These are phyloP conservation scores for Aphanomyces astaci DNA, from an alignment of 352 stramenopile genomes.

Conservation along the genomic window DNA sequence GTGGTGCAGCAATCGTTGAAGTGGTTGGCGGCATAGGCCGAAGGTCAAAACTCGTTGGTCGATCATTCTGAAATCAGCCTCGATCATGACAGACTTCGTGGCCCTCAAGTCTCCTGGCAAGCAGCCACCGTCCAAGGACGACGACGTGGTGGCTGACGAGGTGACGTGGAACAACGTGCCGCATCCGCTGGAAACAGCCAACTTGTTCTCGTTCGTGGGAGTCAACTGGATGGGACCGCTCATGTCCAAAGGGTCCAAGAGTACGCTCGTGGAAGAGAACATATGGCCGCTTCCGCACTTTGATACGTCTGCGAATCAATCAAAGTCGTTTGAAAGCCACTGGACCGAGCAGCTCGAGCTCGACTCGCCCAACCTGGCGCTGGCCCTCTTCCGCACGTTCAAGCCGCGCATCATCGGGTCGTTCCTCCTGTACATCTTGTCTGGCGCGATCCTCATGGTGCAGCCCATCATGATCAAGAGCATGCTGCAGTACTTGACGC, in stretches of 20 bases:
- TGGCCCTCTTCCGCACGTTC: constrained; percentile 40
- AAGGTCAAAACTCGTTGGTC: no score
- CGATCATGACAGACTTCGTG: constrained; percentile 3
- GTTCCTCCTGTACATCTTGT: constrained; percentile 32
- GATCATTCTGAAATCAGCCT: not conserved
- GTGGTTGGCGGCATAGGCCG: not conserved
- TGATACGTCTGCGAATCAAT: constrained; percentile 27
- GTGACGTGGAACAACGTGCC: not conserved
- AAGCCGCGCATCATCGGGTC: constrained; percentile 34
- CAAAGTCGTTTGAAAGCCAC: constrained; percentile 14
- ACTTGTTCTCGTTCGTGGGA: constrained; percentile 38
- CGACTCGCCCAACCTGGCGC: constrained; percentile 30
- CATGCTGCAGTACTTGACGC: constrained; percentile 38
- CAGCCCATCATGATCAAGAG: constrained; percentile 54
- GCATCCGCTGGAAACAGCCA: constrained; percentile 33
- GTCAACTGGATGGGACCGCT: constrained; percentile 42
- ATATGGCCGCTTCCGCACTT: constrained; percentile 21
- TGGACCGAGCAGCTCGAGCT: constrained; percentile 26
- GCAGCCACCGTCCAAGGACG: not conserved
- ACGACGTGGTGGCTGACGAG: not conserved
- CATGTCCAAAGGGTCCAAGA: constrained; percentile 3
- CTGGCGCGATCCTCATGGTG: constrained; percentile 31
- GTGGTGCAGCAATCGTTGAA: not conserved
- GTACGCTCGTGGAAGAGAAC: constrained; percentile 10
- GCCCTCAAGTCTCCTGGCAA: not conserved